A percentile compares a stretch with the other conserved stretches of the same genome.
phyloP scores from a whole-genome alignment of 192 early-diverging fungal genomes.

The Geranomyces michiganensis region DNA sequence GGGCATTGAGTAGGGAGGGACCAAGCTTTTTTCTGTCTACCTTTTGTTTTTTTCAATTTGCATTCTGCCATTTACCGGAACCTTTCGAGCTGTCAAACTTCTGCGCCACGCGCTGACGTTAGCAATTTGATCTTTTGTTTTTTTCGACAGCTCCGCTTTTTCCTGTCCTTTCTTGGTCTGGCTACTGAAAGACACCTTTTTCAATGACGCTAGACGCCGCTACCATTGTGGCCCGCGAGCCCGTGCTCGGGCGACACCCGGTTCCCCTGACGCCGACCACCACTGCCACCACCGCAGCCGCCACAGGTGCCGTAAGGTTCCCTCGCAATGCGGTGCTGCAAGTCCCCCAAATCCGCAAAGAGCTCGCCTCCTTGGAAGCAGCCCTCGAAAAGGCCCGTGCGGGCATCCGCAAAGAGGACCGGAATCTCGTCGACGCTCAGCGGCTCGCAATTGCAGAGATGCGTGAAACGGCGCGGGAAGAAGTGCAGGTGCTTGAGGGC shows the following conservation, averaged over 20 bases:
- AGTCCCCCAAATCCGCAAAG: conserved; percentile 36
- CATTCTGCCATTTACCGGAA: too few relatives aligned
- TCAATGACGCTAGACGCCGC: background rate
- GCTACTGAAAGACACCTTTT: too few relatives aligned
- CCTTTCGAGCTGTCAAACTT: too few relatives aligned
- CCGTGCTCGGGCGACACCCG: background rate
- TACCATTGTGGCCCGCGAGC: background rate
- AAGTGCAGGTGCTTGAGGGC: background rate
- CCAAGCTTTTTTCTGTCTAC: too few relatives aligned
- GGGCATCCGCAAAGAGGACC: conserved; percentile 14
- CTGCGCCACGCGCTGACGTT: too few relatives aligned
- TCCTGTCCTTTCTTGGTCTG: too few relatives aligned
- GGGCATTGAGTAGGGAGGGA: conserved; percentile 30
- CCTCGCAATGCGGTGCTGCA: conserved; percentile 33
- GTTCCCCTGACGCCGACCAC: background rate
- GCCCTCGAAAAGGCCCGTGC: conserved; percentile 9
- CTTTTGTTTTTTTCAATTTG: too few relatives aligned
- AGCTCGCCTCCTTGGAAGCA: conserved; percentile 31
- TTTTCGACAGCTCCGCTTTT: too few relatives aligned
- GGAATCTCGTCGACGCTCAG: background rate
- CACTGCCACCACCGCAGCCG: background rate
- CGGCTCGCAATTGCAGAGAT: conserved; percentile 19
- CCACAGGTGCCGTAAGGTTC: background rate
- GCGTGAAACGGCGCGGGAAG: conserved; percentile 16
- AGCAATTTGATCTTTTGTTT: too few relatives aligned